Evolutionary conservation across 2,329 filamentous ascomycete genomes (phyloP).

Genomic region (Verticillium klebahnii): DNA sequence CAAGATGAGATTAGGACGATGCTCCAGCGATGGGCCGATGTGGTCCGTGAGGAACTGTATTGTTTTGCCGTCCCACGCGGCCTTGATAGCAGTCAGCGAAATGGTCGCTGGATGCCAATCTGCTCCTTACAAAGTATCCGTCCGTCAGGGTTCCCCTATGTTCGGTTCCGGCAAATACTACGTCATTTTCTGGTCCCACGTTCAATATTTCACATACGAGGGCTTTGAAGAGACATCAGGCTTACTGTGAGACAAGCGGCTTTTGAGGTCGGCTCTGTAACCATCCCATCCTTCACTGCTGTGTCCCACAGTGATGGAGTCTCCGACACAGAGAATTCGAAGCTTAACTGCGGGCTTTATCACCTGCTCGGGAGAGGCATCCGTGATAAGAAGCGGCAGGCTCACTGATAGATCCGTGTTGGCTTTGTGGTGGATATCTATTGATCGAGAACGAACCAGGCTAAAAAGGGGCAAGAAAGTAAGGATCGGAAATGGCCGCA

Average conservation of each 20-base stretch:
- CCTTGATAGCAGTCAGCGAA: slow-evolving; percentile 12
- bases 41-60: slow-evolving; percentile 28
- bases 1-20: slow-evolving; percentile 30
- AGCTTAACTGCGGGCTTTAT: slow-evolving; percentile 22
- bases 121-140: slow-evolving; percentile 23
- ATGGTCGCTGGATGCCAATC: background rate
- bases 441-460: background rate
- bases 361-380: slow-evolving; percentile 1
- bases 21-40: slow-evolving; percentile 23
- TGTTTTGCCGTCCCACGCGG: slow-evolving; percentile 30
- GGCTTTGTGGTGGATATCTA: background rate
- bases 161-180: slow-evolving; percentile 27
- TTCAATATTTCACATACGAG: background rate
- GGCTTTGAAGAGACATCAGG: background rate
- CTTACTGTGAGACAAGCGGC: slow-evolving; percentile 22
- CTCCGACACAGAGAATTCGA: slow-evolving; percentile 30
- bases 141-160: slow-evolving; percentile 22
- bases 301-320: slow-evolving; percentile 30
- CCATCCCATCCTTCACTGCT: slow-evolving; percentile 28
- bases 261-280: slow-evolving; percentile 22
- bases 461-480: background rate
- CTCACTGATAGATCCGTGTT: background rate
- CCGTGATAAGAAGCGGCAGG: background rate
- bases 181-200: slow-evolving; percentile 13
- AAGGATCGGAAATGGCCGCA: background rate